Conservation (phyloP, 371 early-diverging fungal genomes). For the Haplosporangium sp. region DNA sequence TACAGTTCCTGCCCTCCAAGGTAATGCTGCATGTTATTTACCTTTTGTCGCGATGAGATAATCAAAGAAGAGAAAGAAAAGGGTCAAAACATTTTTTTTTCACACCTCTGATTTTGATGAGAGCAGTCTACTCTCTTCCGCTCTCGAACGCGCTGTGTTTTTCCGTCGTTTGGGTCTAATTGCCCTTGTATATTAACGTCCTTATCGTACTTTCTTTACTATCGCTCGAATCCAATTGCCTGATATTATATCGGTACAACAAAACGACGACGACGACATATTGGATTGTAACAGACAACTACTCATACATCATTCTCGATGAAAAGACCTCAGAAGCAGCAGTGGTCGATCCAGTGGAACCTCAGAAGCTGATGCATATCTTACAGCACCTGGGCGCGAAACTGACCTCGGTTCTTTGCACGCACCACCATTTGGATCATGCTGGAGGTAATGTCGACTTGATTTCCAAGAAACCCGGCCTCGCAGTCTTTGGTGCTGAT, state of each 20-base stretch:
- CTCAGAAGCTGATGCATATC: slow-evolving; percentile 65
- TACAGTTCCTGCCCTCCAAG: slow-evolving; percentile 61
- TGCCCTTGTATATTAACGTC: too few relatives aligned
- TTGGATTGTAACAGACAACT: slow-evolving; percentile 59
- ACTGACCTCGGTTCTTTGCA: slow-evolving; percentile 74
- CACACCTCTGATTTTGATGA: not conserved
- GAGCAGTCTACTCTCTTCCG: not conserved
- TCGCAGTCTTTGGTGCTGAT: slow-evolving; percentile 89
- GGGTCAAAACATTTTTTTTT: slow-evolving; percentile 1
- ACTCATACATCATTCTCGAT: slow-evolving; percentile 62
- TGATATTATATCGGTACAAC: not conserved
- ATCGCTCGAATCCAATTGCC: not conserved
- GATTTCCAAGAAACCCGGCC: slow-evolving; percentile 68
- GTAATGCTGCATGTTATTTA: slow-evolving; percentile 11
- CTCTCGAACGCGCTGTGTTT: too few relatives aligned
- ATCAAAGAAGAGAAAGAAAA: not conserved
- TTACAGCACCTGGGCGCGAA: slow-evolving; percentile 63
- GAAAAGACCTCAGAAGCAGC: slow-evolving; percentile 68
- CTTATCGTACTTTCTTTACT: too few relatives aligned
- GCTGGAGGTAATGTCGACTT: slow-evolving; percentile 82
- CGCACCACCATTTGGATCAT: slow-evolving; percentile 89
- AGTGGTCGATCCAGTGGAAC: slow-evolving; percentile 77
- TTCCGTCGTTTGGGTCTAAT: not conserved
- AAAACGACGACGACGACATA: too few relatives aligned
- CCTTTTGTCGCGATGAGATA: not conserved